Evolutionary conservation across 257 asterid species (phyloP), one percentile per base, ranked within the genome.

Genomic region (Solanum phureja): DNA sequence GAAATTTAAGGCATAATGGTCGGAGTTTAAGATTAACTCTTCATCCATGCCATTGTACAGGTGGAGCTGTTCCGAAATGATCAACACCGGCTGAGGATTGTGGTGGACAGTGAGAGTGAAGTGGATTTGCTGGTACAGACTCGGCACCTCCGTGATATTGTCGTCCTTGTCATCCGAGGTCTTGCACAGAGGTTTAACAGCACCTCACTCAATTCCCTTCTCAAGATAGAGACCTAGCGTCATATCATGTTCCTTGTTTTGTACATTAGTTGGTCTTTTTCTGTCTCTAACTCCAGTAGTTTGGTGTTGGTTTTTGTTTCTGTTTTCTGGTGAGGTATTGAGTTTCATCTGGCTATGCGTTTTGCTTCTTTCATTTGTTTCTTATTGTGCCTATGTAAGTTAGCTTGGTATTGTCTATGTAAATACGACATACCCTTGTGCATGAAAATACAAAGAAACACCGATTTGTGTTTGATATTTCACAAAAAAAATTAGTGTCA

Each of bases 51-150:
- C 40, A 14, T 82, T 37, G 24, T 89, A 87, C 85, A 97, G 99
- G 98, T 97, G 73, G 99, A 93, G 93, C 93, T 97, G 37, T 95
- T 95, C 91, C 89, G 98, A 86, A 97, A 91, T 77, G 99, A 97
- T 90, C 98, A 95, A 88, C 99, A 95, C 76, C 95, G 98, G 49
- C 96, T 97, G n/a, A 93, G 94, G 88, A 93, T 97, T 62, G 98
- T 97, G 12, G 98, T 97, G 13, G 99, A 97, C 93, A 91, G 98
- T 90, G 98, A 95, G 87, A 94, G 91, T 31, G 99, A 97, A 91
- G 98, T 93, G 44, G 98, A 97, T 90, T 87, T 97, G 90, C 93
- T 97, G 98, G 98, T 97, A 33, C 99, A 97, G 93, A 97, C 98
- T 1, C 92, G 99, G 10, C 99, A 95, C 90, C 93, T 93, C 38